Evolutionary conservation across 139 green algal species (phyloP).

Genomic region (Yamagishiella unicocca): DNA sequence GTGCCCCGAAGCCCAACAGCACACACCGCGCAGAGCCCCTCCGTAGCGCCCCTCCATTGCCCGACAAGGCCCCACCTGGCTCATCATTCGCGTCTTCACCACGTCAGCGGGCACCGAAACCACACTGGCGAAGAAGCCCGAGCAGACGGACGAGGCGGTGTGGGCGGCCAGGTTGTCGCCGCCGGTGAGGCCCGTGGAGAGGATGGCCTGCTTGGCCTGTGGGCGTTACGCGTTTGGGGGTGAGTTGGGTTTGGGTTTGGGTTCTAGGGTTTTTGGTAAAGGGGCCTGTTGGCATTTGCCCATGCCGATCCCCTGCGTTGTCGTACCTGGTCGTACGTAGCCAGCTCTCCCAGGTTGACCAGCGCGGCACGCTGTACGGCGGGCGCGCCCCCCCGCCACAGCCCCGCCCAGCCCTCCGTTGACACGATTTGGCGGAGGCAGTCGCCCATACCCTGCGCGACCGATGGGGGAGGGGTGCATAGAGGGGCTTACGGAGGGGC

Average conservation of each 20-base stretch:
- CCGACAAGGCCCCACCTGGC: slow-evolving; percentile 45
- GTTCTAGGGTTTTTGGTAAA: no score
- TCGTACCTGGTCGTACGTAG: slow-evolving; percentile 73
- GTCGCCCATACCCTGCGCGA: slow-evolving; percentile 51
- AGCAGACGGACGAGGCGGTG: slow-evolving; percentile 55
- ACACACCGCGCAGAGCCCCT: no score
- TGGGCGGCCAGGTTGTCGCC: slow-evolving; percentile 67
- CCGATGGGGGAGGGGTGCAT: no score
- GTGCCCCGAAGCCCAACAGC: no score
- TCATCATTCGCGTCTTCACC: slow-evolving; percentile 85
- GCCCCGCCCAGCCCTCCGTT: slow-evolving; percentile 60
- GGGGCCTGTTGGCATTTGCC: no score
- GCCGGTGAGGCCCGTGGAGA: slow-evolving; percentile 52
- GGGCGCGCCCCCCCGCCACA: slow-evolving; percentile 72
- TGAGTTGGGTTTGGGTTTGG: no score
- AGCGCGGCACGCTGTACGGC: slow-evolving; percentile 79
- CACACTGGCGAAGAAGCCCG: slow-evolving; percentile 60
- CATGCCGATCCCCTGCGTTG: not conserved
- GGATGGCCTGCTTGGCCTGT: slow-evolving; percentile 59
- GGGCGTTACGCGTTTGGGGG: not conserved
- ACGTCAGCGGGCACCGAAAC: slow-evolving; percentile 68
- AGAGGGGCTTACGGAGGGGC: no score
- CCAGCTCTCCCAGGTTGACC: slow-evolving; percentile 83
- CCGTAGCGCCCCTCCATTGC: no score
- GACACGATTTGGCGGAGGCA: slow-evolving; percentile 47